Conservation (phyloP, 768 basidiomycete species). For the Phanerochaete sordida region DNA sequence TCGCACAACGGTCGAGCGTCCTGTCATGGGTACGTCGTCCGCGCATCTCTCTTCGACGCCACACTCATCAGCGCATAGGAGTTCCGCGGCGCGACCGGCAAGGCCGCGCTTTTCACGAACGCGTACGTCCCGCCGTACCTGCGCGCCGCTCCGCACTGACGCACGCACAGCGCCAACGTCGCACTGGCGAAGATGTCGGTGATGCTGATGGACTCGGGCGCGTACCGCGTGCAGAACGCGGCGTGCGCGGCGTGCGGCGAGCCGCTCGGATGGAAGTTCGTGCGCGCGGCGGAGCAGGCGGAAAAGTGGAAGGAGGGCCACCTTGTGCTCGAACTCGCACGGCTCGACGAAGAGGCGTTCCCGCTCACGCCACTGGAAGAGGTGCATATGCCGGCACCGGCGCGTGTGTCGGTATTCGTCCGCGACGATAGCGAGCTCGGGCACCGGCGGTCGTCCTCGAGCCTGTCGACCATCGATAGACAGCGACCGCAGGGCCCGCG, state of each 20-base stretch:
- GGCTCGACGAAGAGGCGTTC: constrained; percentile 26
- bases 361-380: constrained; percentile 8
- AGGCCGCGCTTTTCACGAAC: constrained; percentile 56
- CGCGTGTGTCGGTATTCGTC: background rate
- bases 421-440: background rate
- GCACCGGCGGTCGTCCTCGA: constrained; percentile 5
- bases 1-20: constrained; percentile 6
- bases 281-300: constrained; percentile 49
- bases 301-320: constrained; percentile 65
- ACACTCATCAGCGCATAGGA: constrained; percentile 31
- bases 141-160: background rate
- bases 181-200: constrained; percentile 39
- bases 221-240: constrained; percentile 58
- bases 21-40: constrained; percentile 18
- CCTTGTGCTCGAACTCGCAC: constrained; percentile 56
- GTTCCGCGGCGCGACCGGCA: constrained; percentile 55
- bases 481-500: constrained; percentile 3
- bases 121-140: constrained; percentile 34
- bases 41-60: background rate
- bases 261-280: constrained; percentile 64
- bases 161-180: constrained; percentile 42
- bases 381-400: background rate
- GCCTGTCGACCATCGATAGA: background rate
- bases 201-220: constrained; percentile 60
- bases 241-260: constrained; percentile 45